phyloP scores from a whole-genome alignment of 768 basidiomycete genomes.

The Hebeloma cylindrosporum region DNA sequence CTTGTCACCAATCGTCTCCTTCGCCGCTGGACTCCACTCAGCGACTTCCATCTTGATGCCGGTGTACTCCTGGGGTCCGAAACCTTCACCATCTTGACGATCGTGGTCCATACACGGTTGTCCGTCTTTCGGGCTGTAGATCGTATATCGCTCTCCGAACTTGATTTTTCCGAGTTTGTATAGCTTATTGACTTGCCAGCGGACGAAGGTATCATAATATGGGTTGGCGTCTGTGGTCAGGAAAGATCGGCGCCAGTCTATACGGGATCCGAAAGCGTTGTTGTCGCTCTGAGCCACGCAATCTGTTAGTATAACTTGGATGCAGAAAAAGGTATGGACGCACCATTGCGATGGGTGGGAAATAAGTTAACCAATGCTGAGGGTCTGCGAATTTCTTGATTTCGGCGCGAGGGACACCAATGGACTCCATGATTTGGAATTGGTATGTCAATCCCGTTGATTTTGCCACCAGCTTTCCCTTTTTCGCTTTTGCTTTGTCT shows the following conservation, averaged over 20 bases:
- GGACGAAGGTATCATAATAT: conserved; percentile 95
- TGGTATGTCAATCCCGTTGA: conserved; percentile 93
- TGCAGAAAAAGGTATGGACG: conserved; percentile 26
- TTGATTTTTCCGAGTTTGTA: conserved; percentile 88
- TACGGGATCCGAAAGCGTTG: conserved; percentile 85
- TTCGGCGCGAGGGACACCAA: conserved; percentile 82
- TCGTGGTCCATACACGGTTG: conserved; percentile 99
- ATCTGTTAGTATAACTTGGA: neutral
- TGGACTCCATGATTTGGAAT: conserved; percentile 98
- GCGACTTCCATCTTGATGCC: conserved; percentile 92
- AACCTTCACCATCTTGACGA: conserved; percentile 89
- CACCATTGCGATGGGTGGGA: conserved; percentile 93
- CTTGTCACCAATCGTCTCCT: conserved; percentile 60
- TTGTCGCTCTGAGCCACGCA: conserved; percentile 54
- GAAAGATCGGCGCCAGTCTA: conserved; percentile 96
- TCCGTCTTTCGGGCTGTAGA: conserved; percentile 98
- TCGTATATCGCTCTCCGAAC: conserved; percentile 97
- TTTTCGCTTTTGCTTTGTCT: conserved; percentile 81
- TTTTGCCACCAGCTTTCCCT: conserved; percentile 93
- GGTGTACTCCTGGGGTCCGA: conserved; percentile 95
- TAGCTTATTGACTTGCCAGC: conserved; percentile 97
- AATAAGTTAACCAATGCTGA: conserved; percentile 88
- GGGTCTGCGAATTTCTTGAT: conserved; percentile 98
- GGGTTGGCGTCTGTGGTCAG: conserved; percentile 95
- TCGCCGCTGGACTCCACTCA: conserved; percentile 75